phyloP scores from a whole-genome alignment of 805 yeast species.

The Myxozyma melibiosi region DNA sequence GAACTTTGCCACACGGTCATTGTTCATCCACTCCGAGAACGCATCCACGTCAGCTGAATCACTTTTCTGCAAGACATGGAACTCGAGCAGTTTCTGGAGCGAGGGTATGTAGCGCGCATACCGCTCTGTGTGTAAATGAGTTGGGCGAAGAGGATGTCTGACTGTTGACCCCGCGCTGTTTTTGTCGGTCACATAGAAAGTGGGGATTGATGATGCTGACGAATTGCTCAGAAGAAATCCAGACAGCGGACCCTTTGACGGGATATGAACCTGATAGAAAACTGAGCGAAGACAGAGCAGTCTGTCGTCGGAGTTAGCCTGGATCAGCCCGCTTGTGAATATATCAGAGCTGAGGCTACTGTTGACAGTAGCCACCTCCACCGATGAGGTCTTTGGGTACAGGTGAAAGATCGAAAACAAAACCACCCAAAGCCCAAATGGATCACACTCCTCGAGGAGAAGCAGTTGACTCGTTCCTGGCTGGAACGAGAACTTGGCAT shows the following conservation, averaged over 20 bases:
- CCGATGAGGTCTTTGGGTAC: neutral
- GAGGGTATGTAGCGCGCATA: constrained; percentile 34
- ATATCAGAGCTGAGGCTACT: neutral
- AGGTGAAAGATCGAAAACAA: neutral
- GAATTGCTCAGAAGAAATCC: neutral
- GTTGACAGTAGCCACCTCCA: too few relatives aligned
- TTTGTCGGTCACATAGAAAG: constrained; percentile 1
- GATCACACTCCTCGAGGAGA: neutral
- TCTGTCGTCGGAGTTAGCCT: neutral
- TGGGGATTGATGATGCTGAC: neutral
- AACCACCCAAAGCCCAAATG: neutral
- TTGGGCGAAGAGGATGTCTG: constrained; percentile 4
- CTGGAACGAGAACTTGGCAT: too few relatives aligned
- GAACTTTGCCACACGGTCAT: constrained; percentile 35
- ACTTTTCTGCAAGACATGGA: constrained; percentile 17
- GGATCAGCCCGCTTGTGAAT: neutral
- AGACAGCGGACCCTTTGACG: neutral
- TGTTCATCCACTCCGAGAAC: constrained; percentile 36
- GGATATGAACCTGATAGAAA: neutral
- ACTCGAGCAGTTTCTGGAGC: constrained; percentile 18
- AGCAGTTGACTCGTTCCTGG: too few relatives aligned
- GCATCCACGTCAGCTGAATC: constrained; percentile 12
- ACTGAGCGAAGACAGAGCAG: constrained; percentile 3
- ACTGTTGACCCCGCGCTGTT: constrained; percentile 7
- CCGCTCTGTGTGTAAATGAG: constrained; percentile 18